These are phyloP conservation scores for Forsythia suspensa DNA, from an alignment of 257 asterid species.

Conservation along the genomic window DNA sequence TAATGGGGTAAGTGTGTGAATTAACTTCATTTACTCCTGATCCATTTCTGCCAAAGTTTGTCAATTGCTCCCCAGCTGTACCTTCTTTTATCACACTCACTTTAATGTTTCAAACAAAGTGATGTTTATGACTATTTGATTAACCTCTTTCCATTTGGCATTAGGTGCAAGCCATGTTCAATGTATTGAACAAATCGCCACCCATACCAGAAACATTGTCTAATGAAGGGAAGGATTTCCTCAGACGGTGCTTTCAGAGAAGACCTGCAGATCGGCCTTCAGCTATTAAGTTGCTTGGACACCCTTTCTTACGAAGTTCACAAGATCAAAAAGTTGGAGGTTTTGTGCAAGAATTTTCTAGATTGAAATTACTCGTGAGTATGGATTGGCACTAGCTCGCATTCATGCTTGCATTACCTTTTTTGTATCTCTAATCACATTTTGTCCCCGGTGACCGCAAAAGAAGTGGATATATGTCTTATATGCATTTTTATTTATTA, in stretches of 20 bases:
- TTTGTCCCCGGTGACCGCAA: background rate
- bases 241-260: constrained; percentile 65
- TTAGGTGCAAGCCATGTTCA: constrained; percentile 93
- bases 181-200: constrained; percentile 64
- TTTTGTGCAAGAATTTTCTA: constrained; percentile 40
- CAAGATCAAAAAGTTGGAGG: constrained; percentile 39
- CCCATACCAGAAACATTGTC: constrained; percentile 72
- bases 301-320: constrained; percentile 56
- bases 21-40: background rate
- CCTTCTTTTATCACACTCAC: background rate
- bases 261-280: constrained; percentile 75
- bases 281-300: constrained; percentile 63
- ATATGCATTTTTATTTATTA: background rate
- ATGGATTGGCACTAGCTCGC: background rate
- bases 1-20: constrained; percentile 44
- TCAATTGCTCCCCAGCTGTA: background rate
- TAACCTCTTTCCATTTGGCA: constrained; percentile 15
- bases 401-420: background rate
- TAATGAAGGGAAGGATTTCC: constrained; percentile 76
- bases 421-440: background rate
- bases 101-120: background rate
- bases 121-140: background rate
- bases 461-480: background rate
- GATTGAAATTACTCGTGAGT: constrained; percentile 49
- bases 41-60: background rate